Conservation (phyloP, 495 filamentous ascomycete species). For the Podospora conica region DNA sequence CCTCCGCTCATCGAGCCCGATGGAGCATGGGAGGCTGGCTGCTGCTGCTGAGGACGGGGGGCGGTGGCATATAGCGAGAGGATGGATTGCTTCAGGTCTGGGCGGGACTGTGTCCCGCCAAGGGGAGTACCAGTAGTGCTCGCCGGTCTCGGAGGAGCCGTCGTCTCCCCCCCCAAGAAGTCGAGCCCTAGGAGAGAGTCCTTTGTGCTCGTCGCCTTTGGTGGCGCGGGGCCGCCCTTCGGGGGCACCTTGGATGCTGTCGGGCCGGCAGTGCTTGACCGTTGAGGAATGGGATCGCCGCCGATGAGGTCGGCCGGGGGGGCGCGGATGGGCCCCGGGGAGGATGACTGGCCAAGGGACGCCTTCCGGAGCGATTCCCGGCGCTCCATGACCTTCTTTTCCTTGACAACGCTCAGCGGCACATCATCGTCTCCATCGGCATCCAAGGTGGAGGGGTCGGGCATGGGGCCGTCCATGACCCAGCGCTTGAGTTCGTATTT, state of each 20-base stretch:
- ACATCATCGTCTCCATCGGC: conserved; percentile 81
- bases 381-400: conserved; percentile 49
- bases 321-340: conserved; percentile 23
- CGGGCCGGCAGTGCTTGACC: conserved; percentile 54
- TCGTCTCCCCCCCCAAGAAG: conserved; percentile 70
- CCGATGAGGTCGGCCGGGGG: conserved; percentile 49
- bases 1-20: conserved; percentile 45
- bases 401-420: conserved; percentile 51
- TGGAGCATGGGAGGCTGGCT: conserved; percentile 36
- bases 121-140: conserved; percentile 61
- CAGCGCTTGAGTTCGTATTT: conserved; percentile 98
- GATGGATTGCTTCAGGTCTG: conserved; percentile 95
- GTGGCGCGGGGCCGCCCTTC: conserved; percentile 57
- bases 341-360: conserved; percentile 31
- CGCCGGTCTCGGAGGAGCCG: conserved; percentile 62
- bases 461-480: conserved; percentile 95
- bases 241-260: conserved; percentile 61
- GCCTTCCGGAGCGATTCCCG: conserved; percentile 41
- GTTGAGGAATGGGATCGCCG: conserved; percentile 38
- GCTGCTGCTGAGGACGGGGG: conserved; percentile 59
- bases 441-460: conserved; percentile 81
- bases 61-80: conserved; percentile 89
- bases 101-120: conserved; percentile 62
- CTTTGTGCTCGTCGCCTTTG: conserved; percentile 51
- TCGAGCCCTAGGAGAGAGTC: conserved; percentile 91